phyloP scores from a whole-genome alignment of 768 basidiomycete genomes.

The Russula griseocarnosa region DNA sequence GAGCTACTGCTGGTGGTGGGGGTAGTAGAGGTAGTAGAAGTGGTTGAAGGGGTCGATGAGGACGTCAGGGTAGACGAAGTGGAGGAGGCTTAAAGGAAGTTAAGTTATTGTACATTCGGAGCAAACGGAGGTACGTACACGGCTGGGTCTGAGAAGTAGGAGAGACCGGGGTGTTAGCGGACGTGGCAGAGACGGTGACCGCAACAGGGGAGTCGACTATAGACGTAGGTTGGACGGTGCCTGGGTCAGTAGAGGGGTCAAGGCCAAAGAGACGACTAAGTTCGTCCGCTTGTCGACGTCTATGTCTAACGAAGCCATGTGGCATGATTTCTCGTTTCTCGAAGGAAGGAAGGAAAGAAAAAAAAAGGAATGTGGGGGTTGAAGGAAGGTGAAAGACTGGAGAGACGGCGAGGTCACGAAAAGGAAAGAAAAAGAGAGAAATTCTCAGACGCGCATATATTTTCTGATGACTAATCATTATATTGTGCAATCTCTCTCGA shows the following conservation, averaged over 20 bases:
- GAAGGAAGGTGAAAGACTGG: background rate
- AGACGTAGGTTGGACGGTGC: background rate
- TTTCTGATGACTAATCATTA: background rate
- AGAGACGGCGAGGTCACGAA: background rate
- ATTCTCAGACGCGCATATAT: background rate
- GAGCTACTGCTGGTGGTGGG: background rate
- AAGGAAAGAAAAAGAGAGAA: background rate
- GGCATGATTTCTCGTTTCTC: conserved; percentile 6
- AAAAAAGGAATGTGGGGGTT: conserved; percentile 16
- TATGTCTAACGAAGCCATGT: background rate
- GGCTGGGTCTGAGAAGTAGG: background rate
- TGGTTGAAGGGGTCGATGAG: background rate
- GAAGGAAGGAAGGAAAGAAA: background rate
- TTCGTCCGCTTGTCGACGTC: background rate
- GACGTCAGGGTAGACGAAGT: background rate
- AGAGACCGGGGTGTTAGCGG: background rate
- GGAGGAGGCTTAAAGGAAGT: conserved; percentile 8
- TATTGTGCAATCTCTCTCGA: background rate
- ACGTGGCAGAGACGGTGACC: background rate
- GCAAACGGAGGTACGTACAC: background rate
- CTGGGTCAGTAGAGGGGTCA: too few species aligned
- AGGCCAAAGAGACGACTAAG: background rate
- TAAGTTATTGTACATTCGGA: background rate
- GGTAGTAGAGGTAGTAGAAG: background rate
- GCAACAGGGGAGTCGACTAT: background rate